These are phyloP conservation scores for Myriosclerotinia scirpicola DNA, from an alignment of 2,329 filamentous ascomycete species.

Conservation along the genomic window DNA sequence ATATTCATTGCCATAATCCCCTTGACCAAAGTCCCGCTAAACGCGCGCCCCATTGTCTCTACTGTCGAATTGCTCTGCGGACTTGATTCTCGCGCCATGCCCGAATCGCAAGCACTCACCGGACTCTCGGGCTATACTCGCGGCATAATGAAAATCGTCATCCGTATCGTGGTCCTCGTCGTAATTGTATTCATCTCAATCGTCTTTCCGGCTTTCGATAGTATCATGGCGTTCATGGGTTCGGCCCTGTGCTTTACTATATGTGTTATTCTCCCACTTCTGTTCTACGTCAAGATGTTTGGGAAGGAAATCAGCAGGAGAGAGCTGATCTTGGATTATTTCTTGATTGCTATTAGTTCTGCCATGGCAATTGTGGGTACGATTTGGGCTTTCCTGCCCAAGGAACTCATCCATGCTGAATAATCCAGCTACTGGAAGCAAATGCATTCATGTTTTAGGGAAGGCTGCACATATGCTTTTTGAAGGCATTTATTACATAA, in stretches of 20 bases:
- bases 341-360: constrained; percentile 67
- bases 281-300: constrained; percentile 90
- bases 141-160: constrained; percentile 55
- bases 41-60: constrained; percentile 81
- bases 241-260: constrained; percentile 90
- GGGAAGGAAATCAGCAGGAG: constrained; percentile 62
- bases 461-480: constrained; percentile 3
- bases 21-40: constrained; percentile 90
- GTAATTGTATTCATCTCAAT: constrained; percentile 75
- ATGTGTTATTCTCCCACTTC: constrained; percentile 84
- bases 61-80: constrained; percentile 81
- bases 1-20: constrained; percentile 90
- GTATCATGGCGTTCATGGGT: constrained; percentile 76
- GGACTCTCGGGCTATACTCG: constrained; percentile 59
- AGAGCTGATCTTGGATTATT: constrained; percentile 68
- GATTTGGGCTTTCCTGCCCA: constrained; percentile 84
- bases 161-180: constrained; percentile 67
- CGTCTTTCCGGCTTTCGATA: constrained; percentile 66
- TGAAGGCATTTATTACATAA: neutral
- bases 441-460: neutral
- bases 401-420: constrained; percentile 63
- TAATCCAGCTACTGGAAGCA: constrained; percentile 28
- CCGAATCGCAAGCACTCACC: constrained; percentile 49
- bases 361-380: constrained; percentile 75
- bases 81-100: constrained; percentile 49